Evolutionary conservation across 768 basidiomycete species (phyloP), one percentile per base, ranked within the genome.

Genomic region (Kwoniella botswanensis): DNA sequence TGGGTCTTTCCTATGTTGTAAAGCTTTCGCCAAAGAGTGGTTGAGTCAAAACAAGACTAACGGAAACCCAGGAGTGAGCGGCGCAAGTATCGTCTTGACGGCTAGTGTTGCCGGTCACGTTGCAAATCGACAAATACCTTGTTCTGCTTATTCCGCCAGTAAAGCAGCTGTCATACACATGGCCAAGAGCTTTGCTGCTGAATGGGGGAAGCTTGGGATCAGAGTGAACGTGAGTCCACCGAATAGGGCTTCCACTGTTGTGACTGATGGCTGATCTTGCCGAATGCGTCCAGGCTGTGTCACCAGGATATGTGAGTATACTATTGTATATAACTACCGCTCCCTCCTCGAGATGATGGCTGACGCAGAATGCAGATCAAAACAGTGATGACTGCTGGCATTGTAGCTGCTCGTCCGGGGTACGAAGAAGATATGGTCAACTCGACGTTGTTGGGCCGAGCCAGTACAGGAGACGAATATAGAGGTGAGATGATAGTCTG

Each of bases 151-250:
- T 73, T 83, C 83, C 68, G 77, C 81, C 6, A 74, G 74, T 18
- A 85, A 84, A 66, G 80, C 83, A 3, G 84, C 73, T 21, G 77
- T 83, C 22, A 73, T 72, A 9, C 82, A 84, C 65, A 71, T 85
- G 70, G 82, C 79, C 29, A 74, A 76, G 57, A 79, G 73, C 26
- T 76, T 83, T 60, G 84, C 84, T 0, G 76, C 76, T 43, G 84
- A 85, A 68, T 83, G 83, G 79, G 81, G 82, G 5, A 71, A 73
- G 54, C 71, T 71, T 2, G 77, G 78, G 5, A 82, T 84, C 22
- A 58, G 84, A 26, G 75, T 80, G 67, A 84, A 84, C 72, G 79
- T 79, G 57, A 76, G 79, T 77, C n/a, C 10, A 18, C 52, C 59
- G 42, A n/a, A 10, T 46, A 13, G 46, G 2, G 11, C 46, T 46